Conservation (phyloP, 129 eudicot genomes). For the Logfia minima region DNA sequence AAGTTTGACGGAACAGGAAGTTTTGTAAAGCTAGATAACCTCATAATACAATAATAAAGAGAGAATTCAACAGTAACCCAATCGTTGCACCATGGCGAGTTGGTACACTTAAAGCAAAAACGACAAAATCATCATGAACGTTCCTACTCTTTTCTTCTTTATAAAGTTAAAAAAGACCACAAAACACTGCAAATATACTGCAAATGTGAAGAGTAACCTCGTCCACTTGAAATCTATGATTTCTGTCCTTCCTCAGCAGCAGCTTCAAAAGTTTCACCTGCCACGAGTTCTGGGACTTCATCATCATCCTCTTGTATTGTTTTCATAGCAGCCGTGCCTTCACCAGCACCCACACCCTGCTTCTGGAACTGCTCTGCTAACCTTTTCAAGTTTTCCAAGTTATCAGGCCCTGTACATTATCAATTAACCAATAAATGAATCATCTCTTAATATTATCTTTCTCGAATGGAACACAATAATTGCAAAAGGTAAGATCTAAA, state of each 20-base stretch:
- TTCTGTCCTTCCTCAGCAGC: constrained; percentile 57
- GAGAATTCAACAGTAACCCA: not conserved
- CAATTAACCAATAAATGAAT: not conserved
- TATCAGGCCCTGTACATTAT: constrained; percentile 55
- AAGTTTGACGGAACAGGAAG: not conserved
- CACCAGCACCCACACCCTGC: constrained; percentile 44
- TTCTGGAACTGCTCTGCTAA: constrained; percentile 69
- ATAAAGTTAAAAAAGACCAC: constrained; percentile 6
- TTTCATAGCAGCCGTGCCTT: constrained; percentile 20
- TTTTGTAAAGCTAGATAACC: not conserved
- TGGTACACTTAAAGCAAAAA: not conserved
- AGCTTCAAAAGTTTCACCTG: constrained; percentile 73
- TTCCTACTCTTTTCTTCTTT: constrained; percentile 19
- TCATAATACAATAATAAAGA: not conserved
- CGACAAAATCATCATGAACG: constrained; percentile 17
- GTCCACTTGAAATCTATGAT: constrained; percentile 13
- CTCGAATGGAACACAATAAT: too few relatives aligned
- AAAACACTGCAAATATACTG: constrained; percentile 12
- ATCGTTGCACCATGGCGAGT: not conserved
- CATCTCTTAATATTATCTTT: not conserved
- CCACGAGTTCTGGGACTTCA: constrained; percentile 69
- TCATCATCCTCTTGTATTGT: constrained; percentile 51
- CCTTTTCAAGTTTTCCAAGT: constrained; percentile 64
- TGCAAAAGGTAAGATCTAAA: not conserved
- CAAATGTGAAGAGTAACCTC: constrained; percentile 19